Conservation (phyloP, 2,329 filamentous ascomycete genomes). For the Aspergillus felis region DNA sequence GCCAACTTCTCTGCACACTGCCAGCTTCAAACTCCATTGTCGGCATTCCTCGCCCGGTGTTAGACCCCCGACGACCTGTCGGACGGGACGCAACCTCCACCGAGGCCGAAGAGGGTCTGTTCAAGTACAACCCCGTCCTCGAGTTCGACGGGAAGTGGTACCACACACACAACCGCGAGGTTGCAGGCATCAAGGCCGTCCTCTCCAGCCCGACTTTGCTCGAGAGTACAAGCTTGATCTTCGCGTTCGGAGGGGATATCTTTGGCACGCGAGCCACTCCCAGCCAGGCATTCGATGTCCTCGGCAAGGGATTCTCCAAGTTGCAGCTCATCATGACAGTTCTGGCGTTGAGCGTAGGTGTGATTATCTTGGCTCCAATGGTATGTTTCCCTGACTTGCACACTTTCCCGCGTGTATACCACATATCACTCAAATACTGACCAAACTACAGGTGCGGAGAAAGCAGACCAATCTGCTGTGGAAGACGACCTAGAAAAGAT, state of each 20-base stretch:
- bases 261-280: conserved; percentile 86
- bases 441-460: conserved; percentile 39
- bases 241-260: conserved; percentile 80
- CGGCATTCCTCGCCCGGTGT: conserved; percentile 70
- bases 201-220: conserved; percentile 73
- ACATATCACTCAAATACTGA: background rate
- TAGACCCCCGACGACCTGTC: conserved; percentile 83
- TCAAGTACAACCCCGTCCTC: conserved; percentile 69
- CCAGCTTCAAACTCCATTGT: conserved; percentile 70
- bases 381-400: conserved; percentile 51
- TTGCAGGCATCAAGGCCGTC: conserved; percentile 70
- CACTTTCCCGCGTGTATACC: background rate
- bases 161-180: conserved; percentile 76
- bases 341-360: conserved; percentile 70
- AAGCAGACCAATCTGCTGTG: conserved; percentile 48
- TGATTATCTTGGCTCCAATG: conserved; percentile 76
- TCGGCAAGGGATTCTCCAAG: conserved; percentile 93
- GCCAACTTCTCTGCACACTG: conserved; percentile 75
- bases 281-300: conserved; percentile 83
- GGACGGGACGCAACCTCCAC: conserved; percentile 75
- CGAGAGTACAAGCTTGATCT: conserved; percentile 86
- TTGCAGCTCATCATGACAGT: conserved; percentile 80
- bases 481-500: conserved; percentile 8
- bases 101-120: conserved; percentile 80
- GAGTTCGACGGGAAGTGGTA: conserved; percentile 80